phyloP scores from a whole-genome alignment of 2,329 filamentous ascomycete genomes.

The Trichoderma pleuroti region DNA sequence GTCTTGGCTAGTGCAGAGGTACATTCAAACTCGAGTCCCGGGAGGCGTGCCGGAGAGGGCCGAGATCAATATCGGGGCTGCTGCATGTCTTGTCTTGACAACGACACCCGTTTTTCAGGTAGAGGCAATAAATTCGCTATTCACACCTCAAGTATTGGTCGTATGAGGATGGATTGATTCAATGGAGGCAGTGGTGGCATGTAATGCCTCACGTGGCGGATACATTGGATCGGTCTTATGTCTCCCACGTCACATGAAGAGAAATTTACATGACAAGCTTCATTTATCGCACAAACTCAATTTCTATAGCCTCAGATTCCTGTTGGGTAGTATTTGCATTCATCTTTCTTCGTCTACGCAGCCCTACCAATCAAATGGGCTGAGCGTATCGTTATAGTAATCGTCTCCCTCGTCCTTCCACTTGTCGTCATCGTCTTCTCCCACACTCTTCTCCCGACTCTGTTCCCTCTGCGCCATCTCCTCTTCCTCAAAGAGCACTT shows the following conservation, averaged over 20 bases:
- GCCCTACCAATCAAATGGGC: conserved; percentile 1
- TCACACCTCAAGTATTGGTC: not conserved
- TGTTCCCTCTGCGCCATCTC: not conserved
- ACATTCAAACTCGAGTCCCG: not conserved
- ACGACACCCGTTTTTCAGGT: not conserved
- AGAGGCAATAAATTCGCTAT: not conserved
- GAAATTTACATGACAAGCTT: not conserved
- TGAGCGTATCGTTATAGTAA: not conserved
- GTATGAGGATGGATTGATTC: not conserved
- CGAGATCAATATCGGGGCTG: not conserved
- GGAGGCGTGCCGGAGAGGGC: not conserved
- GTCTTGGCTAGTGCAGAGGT: not conserved
- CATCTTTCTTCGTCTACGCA: not conserved
- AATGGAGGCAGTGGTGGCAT: not conserved
- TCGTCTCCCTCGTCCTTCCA: conserved; percentile 4
- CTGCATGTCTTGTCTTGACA: not conserved
- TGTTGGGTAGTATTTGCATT: not conserved
- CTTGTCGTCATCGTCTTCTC: not conserved
- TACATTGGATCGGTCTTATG: not conserved
- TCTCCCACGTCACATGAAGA: not conserved
- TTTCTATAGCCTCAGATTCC: not conserved
- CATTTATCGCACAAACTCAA: not conserved
- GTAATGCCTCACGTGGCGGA: not conserved
- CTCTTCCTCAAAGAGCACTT: not conserved
- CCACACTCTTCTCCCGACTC: not conserved